phyloP scores from a whole-genome alignment of 495 filamentous ascomycete species.

The Neurospora sp. region DNA sequence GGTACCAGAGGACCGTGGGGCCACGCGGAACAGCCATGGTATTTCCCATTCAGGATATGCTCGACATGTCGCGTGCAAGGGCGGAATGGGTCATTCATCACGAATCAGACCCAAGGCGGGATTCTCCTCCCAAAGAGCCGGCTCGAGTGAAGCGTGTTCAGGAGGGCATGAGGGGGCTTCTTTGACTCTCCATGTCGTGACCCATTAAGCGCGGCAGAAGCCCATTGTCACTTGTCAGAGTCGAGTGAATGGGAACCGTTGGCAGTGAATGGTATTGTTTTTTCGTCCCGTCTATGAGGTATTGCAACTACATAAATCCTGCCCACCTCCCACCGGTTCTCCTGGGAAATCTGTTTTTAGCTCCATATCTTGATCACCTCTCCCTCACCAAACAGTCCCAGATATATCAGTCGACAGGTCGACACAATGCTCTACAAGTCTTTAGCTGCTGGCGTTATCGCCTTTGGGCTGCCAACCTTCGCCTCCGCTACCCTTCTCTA shows the following conservation, averaged over 20 bases:
- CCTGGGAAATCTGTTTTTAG: not conserved
- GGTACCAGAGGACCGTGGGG: not conserved
- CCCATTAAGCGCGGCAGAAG: not conserved
- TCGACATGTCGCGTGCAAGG: not conserved
- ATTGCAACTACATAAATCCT: not conserved
- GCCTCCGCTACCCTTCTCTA: slow-evolving; percentile 38
- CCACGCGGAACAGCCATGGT: not conserved
- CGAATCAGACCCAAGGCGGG: not conserved
- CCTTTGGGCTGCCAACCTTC: slow-evolving; percentile 20
- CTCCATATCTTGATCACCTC: not conserved
- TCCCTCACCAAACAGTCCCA: not conserved
- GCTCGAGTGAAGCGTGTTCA: not conserved
- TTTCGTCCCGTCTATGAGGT: not conserved
- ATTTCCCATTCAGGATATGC: not conserved
- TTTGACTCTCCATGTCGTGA: not conserved
- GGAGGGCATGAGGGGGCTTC: not conserved
- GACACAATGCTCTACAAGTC: slow-evolving; percentile 2
- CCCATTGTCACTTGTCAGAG: not conserved
- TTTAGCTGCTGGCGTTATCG: slow-evolving; percentile 7
- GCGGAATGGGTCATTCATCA: not conserved
- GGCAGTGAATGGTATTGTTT: not conserved
- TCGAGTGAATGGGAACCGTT: not conserved
- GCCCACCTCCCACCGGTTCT: not conserved
- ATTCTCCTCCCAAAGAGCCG: not conserved
- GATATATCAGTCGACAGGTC: not conserved